phyloP scores from a whole-genome alignment of 345 rosid species.

The Psidium friedrichsthalianum region DNA sequence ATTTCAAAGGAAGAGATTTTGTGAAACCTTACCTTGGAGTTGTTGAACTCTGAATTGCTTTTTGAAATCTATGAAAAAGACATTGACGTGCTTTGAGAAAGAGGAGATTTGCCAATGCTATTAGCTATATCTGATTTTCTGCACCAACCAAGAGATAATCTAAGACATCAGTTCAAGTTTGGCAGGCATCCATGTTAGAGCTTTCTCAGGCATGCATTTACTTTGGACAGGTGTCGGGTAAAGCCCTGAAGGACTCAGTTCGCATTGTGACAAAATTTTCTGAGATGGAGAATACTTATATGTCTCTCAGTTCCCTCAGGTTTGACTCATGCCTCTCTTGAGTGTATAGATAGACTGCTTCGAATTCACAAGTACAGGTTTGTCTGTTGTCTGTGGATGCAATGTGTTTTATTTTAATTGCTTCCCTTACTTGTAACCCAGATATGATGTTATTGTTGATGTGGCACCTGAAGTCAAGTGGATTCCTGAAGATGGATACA shows the following conservation, averaged over 20 bases:
- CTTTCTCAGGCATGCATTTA: neutral
- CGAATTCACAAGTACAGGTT: neutral
- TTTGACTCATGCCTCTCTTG: constrained; percentile 1
- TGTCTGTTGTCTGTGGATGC: neutral
- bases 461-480: constrained; percentile 84
- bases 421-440: constrained; percentile 19
- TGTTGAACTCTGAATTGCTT: neutral
- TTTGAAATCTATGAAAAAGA: neutral
- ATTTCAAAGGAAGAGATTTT: neutral
- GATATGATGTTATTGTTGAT: constrained; percentile 83
- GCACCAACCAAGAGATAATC: neutral
- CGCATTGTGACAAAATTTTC: constrained; percentile 66
- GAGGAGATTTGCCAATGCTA: neutral
- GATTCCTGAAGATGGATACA: constrained; percentile 74
- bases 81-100: neutral
- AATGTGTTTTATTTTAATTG: neutral
- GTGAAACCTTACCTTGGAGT: neutral
- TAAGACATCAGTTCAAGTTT: neutral
- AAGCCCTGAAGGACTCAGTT: constrained; percentile 76
- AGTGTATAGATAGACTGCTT: neutral
- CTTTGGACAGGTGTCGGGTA: constrained; percentile 54
- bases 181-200: neutral
- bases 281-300: constrained; percentile 67
- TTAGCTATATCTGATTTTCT: neutral
- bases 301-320: constrained; percentile 55